These are phyloP conservation scores for Camellia japonica DNA, from an alignment of 148 eudicot species.

Conservation along the genomic window DNA sequence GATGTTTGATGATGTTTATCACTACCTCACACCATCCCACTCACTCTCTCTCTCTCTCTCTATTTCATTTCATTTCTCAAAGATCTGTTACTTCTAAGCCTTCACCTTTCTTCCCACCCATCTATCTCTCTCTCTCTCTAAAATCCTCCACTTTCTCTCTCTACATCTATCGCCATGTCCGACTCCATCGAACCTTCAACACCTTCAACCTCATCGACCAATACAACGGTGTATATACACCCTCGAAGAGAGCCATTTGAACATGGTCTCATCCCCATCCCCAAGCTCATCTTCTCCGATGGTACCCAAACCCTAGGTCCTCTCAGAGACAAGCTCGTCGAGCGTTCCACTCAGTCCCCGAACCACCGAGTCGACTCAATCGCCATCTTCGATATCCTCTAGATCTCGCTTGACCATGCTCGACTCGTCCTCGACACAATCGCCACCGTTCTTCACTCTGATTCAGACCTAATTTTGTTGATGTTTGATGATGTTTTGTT, in stretches of 20 bases:
- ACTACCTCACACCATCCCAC: too few relatives aligned
- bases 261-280: slow-evolving; percentile 82
- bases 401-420: slow-evolving; percentile 57
- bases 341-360: slow-evolving; percentile 20
- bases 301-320: too few relatives aligned
- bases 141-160: neutral
- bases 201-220: slow-evolving; percentile 20
- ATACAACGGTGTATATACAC: slow-evolving; percentile 35
- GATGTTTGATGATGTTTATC: too few relatives aligned
- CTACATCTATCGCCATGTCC: slow-evolving; percentile 4
- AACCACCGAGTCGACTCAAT: slow-evolving; percentile 36
- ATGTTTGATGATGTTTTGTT: too few relatives aligned
- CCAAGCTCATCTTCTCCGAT: slow-evolving; percentile 76
- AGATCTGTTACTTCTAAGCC: neutral
- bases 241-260: slow-evolving; percentile 83
- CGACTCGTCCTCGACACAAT: slow-evolving; percentile 67
- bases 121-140: too few relatives aligned
- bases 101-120: neutral
- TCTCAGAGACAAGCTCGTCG: slow-evolving; percentile 32
- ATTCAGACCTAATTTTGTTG: slow-evolving; percentile 35
- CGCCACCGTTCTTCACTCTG: slow-evolving; percentile 46
- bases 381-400: slow-evolving; percentile 46
- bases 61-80: neutral
- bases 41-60: too few relatives aligned
- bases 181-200: slow-evolving; percentile 10